Evolutionary conservation across 139 green algal species (phyloP), one percentile per base, ranked within the genome.

Genomic region (Chlorella sp.): DNA sequence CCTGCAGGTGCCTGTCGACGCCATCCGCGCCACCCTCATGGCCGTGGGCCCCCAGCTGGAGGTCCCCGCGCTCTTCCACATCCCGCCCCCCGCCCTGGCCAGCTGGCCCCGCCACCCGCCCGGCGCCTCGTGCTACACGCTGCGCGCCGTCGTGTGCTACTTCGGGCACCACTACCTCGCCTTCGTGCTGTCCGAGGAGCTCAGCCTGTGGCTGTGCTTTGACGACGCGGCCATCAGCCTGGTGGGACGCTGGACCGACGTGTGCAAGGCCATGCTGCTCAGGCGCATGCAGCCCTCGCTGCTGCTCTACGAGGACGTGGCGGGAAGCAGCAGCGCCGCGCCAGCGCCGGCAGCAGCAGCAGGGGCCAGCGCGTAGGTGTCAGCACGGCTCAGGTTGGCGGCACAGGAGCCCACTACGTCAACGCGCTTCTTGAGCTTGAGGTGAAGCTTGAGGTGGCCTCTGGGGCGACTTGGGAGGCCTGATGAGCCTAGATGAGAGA

Each of bases 151-250:
- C 14, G 80, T 93, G 32, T 91, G 86, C 76, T 93, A 91, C 76
- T 85, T 86, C 73, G 86, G 88, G 2, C 86, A 90, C 77, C 88
- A 93, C 73, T 93, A 93, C 77, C 79, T 77, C 24, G 85, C 85
- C 4, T 93, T 92, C 74, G 85, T 78, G 2, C 60, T 91, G 31
- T 82, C 70, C 33, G 84, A 88, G 64, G 84, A 92, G 77, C 79
- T 93, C 35, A 36, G 77, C 4, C 42, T 80, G 72, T 96, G 90
- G 90, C 82, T 96, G 77, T 73, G 89, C 71, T 90, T 94, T 69
- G 88, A 96, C 70, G 90, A 96, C 67, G 76, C 80, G 0, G 80
- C 76, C 70, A 87, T 93, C 49, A 65, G 70, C 34, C 62, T 86
- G 49, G 75, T 91, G 30, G 89, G 89, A 30, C 69, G 69, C 31